phyloP scores from a whole-genome alignment of 306 rosid genomes.

The Chamaecrista fasciculata region DNA sequence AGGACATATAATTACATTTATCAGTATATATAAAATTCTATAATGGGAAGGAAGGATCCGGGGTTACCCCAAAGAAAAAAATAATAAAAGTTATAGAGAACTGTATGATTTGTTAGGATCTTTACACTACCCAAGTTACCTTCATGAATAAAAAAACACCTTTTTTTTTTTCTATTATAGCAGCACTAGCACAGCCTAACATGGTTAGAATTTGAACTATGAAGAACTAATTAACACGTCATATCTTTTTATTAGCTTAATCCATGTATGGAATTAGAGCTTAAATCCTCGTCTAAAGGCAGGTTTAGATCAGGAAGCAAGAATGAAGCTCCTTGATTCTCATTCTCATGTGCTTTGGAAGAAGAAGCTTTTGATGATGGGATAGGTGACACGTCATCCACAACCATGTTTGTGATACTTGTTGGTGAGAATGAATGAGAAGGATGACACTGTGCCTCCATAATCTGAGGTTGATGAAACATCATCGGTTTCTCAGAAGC shows the following conservation, averaged over 20 bases:
- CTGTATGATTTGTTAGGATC: constrained; percentile 30
- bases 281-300: constrained; percentile 40
- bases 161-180: too few relatives aligned
- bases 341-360: constrained; percentile 31
- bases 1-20: constrained; percentile 34
- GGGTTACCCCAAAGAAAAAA: constrained; percentile 8
- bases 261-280: background rate
- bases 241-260: constrained; percentile 35
- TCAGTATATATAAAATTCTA: constrained; percentile 17
- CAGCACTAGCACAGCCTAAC: constrained; percentile 36
- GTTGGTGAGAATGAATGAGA: background rate
- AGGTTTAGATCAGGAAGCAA: constrained; percentile 60
- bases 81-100: constrained; percentile 5
- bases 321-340: constrained; percentile 27
- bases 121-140: constrained; percentile 41
- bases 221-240: too few relatives aligned
- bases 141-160: constrained; percentile 30
- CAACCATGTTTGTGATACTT: background rate
- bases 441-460: constrained; percentile 13
- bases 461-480: background rate
- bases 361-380: constrained; percentile 16
- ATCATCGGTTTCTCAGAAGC: constrained; percentile 12
- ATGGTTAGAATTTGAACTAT: constrained; percentile 27
- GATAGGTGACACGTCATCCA: background rate
- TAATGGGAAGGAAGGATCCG: background rate